Percentiles rank a stretch among this genome's conserved stretches.
phyloP scores from a whole-genome alignment of 768 basidiomycete species.

The Podaxis sp. region DNA sequence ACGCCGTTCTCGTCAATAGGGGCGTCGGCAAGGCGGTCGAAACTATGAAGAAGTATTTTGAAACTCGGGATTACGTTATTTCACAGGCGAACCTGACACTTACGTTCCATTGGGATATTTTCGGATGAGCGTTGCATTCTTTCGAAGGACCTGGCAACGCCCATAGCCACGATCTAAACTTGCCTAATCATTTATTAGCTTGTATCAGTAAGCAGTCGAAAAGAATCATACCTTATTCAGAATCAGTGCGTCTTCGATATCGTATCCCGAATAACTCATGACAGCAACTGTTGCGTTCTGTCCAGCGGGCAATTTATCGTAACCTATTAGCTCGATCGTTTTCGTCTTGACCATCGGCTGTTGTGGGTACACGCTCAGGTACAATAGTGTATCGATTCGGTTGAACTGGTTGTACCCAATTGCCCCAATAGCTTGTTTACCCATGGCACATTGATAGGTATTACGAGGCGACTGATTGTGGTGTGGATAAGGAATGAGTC shows the following conservation, averaged over 20 bases:
- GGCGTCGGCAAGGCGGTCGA: slow-evolving; percentile 92
- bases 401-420: slow-evolving; percentile 98
- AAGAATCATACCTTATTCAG: slow-evolving; percentile 68
- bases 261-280: slow-evolving; percentile 99
- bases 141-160: slow-evolving; percentile 94
- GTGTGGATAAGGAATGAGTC: slow-evolving; percentile 97
- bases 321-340: slow-evolving; percentile 95
- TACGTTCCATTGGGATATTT: slow-evolving; percentile 97
- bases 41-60: slow-evolving; percentile 39
- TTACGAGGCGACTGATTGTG: slow-evolving; percentile 99
- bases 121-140: slow-evolving; percentile 89
- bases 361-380: slow-evolving; percentile 96
- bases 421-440: slow-evolving; percentile 98
- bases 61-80: slow-evolving; percentile 5
- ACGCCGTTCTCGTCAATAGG: slow-evolving; percentile 80
- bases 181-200: slow-evolving; percentile 44
- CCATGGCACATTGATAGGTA: slow-evolving; percentile 99
- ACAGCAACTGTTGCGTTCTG: slow-evolving; percentile 98
- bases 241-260: slow-evolving; percentile 98
- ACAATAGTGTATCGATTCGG: slow-evolving; percentile 96
- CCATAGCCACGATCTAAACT: slow-evolving; percentile 97
- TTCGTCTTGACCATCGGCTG: slow-evolving; percentile 99
- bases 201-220: neutral
- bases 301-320: slow-evolving; percentile 94
- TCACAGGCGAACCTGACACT: slow-evolving; percentile 30